Conservation (phyloP, 1,139 yeast genomes). For the Debaryomycetaceae sp. region DNA sequence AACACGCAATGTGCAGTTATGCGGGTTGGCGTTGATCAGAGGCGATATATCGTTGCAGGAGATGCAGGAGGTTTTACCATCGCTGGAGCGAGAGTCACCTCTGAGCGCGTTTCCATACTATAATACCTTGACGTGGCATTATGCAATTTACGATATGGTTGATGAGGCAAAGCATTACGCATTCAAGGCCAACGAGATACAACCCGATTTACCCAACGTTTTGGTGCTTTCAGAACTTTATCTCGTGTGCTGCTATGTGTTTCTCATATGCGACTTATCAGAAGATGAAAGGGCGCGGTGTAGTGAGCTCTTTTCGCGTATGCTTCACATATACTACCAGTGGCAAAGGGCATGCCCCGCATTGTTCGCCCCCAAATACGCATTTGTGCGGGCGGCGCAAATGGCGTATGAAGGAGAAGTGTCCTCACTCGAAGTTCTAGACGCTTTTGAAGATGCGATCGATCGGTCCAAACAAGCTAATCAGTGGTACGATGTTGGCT, state of each 20-base stretch:
- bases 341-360: constrained; percentile 27
- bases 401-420: constrained; percentile 7
- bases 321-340: constrained; percentile 7
- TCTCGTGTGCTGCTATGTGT: neutral
- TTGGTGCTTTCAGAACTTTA: neutral
- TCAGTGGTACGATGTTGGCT: constrained; percentile 29
- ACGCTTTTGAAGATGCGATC: constrained; percentile 37
- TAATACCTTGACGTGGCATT: constrained; percentile 3
- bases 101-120: constrained; percentile 3
- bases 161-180: constrained; percentile 3
- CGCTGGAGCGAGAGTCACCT: constrained; percentile 2
- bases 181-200: neutral
- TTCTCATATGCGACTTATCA: neutral
- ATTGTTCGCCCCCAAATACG: constrained; percentile 24
- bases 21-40: constrained; percentile 8
- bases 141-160: constrained; percentile 8
- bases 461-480: constrained; percentile 21
- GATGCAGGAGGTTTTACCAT: constrained; percentile 5
- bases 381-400: constrained; percentile 24
- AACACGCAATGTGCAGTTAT: constrained; percentile 2
- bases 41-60: constrained; percentile 10
- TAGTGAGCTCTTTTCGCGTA: constrained; percentile 5
- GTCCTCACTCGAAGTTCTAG: constrained; percentile 29
- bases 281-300: constrained; percentile 3
- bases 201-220: constrained; percentile 1